phyloP scores from a whole-genome alignment of 148 eudicot species.

The Chenopodium formosanum region DNA sequence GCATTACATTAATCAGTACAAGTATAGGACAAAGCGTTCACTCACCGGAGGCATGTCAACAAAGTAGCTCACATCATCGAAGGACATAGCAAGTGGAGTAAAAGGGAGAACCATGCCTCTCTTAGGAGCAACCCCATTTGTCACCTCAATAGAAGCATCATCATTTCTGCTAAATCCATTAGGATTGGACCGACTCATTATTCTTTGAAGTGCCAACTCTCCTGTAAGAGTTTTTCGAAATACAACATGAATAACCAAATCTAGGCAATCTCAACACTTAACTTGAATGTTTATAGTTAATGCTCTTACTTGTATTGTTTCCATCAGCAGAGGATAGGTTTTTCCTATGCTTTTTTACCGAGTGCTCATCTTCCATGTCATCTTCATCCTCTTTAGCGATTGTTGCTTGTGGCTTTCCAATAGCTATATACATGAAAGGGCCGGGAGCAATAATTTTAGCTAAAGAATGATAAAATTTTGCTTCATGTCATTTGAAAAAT shows the following conservation, averaged over 20 bases:
- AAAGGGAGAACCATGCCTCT: slow-evolving; percentile 58
- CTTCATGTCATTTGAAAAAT: not conserved
- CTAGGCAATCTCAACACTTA: not conserved
- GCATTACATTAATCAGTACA: too few relatives aligned
- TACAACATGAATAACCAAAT: not conserved
- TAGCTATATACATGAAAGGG: slow-evolving; percentile 33
- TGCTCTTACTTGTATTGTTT: slow-evolving; percentile 43
- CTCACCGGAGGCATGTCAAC: slow-evolving; percentile 57
- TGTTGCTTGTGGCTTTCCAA: slow-evolving; percentile 68
- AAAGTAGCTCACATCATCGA: slow-evolving; percentile 41
- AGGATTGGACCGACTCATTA: slow-evolving; percentile 38
- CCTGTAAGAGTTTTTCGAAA: slow-evolving; percentile 12
- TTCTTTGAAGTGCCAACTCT: slow-evolving; percentile 37
- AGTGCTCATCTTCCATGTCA: slow-evolving; percentile 22
- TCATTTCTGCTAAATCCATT: slow-evolving; percentile 39
- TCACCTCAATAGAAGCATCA: slow-evolving; percentile 27
- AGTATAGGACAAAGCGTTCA: not conserved
- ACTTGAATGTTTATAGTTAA: not conserved
- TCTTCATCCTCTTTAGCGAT: slow-evolving; percentile 49
- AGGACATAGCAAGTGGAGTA: slow-evolving; percentile 51
- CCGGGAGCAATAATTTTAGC: not conserved
- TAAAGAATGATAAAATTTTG: not conserved
- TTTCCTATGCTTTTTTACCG: slow-evolving; percentile 20
- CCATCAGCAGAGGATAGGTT: slow-evolving; percentile 41
- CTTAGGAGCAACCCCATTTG: slow-evolving; percentile 38